Conservation (phyloP, 352 stramenopile species). For the Phytophthora agathidicida region DNA sequence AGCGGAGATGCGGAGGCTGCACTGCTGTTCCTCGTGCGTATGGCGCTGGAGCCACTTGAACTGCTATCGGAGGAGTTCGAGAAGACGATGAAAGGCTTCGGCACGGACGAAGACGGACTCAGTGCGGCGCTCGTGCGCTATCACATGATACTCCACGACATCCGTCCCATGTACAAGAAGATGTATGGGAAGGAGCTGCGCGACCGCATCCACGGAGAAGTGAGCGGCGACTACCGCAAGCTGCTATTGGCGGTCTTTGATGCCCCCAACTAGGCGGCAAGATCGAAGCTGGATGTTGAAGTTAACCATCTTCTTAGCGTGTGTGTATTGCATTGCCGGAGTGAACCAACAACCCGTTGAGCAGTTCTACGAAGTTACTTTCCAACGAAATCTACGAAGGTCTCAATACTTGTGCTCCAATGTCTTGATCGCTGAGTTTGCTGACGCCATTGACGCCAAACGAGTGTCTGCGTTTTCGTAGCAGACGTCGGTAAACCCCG, state of each 20-base stretch:
- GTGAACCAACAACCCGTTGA: no score
- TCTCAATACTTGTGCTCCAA: no score
- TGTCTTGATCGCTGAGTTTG: no score
- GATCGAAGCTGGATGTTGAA: no score
- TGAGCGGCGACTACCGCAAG: constrained; percentile 75
- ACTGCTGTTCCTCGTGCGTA: constrained; percentile 63
- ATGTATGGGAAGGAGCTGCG: constrained; percentile 78
- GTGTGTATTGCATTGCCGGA: no score
- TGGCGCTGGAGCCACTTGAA: constrained; percentile 65
- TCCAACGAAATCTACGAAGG: no score
- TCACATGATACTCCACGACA: constrained; percentile 73
- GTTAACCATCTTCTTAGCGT: no score
- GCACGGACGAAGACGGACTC: constrained; percentile 73
- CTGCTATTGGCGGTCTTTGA: constrained; percentile 68
- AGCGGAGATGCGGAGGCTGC: constrained; percentile 54
- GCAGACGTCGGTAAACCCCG: constrained; percentile 7
- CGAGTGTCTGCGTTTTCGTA: constrained; percentile 4
- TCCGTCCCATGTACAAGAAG: constrained; percentile 83
- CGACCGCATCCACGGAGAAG: constrained; percentile 82
- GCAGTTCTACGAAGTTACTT: no score
- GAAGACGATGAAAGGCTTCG: constrained; percentile 77
- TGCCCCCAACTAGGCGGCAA: constrained; percentile 23
- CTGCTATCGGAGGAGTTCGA: constrained; percentile 72
- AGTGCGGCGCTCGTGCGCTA: constrained; percentile 73
- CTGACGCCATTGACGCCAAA: no score